Evolutionary conservation across 106 monocot species (phyloP).

Genomic region (Allium sativum): DNA sequence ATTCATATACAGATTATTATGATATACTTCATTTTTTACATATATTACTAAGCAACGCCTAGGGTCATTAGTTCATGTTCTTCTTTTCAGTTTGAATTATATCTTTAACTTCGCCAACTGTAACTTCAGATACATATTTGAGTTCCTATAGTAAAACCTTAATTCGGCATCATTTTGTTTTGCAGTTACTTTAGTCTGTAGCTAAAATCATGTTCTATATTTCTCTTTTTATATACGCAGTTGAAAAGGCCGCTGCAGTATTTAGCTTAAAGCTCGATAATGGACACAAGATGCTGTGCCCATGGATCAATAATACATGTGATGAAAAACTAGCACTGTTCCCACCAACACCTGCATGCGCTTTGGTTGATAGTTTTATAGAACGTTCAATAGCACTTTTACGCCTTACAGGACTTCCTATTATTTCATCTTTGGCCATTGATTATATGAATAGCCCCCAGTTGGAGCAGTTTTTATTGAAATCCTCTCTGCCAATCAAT

Average conservation of each 20-base stretch:
- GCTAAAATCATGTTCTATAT: too few species aligned
- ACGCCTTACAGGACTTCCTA: constrained; percentile 61
- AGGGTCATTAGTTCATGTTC: too few species aligned
- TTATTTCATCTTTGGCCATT: constrained; percentile 53
- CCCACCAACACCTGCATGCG: constrained; percentile 60
- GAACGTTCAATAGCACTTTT: constrained; percentile 36
- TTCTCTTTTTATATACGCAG: constrained; percentile 22
- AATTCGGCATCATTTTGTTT: too few species aligned
- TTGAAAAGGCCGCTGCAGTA: constrained; percentile 97
- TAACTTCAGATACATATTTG: too few species aligned
- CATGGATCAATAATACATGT: constrained; percentile 92
- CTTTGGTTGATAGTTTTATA: constrained; percentile 51
- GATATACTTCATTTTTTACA: too few species aligned
- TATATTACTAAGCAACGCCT: too few species aligned
- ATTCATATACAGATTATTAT: too few species aligned
- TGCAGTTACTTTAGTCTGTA: too few species aligned
- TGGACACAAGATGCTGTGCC: constrained; percentile 84
- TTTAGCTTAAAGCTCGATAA: constrained; percentile 91
- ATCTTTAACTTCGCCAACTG: too few species aligned
- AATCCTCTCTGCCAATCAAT: constrained; percentile 17
- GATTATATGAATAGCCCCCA: constrained; percentile 46
- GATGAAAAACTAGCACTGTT: constrained; percentile 69
- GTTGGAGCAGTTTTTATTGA: constrained; percentile 48
- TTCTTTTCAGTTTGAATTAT: too few species aligned
- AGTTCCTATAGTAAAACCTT: too few species aligned